Base-by-base conservation (phyloP, 1,139 yeast species). In the Candida dubliniensis region DNA sequence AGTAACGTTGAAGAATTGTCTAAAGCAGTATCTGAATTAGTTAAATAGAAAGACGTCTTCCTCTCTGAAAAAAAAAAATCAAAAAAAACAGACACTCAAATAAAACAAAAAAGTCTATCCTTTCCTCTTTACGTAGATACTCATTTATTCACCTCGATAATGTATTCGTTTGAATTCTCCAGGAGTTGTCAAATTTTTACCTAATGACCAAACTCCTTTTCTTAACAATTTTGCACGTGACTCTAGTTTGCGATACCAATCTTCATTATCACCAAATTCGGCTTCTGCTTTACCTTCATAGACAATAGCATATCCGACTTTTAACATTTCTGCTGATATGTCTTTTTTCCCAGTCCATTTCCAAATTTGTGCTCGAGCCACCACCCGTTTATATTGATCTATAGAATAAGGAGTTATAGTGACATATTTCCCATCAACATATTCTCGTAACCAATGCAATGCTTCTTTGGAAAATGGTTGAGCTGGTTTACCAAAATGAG, bases 401-500 rank as follows among this genome's bases (percentile, higher is more conserved):
- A 87, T 68, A 36, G 86, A 75, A 41, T 87, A 74, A 0, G 98
- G 96, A 43, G 86, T 81, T 5, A 93, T 77, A 46, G 85, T 78
- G 8, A 91, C 84, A 45, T 76, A 71, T 38, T 79, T 73, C 1
- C 95, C 93, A 41, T 84, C 58, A 0, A 91, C 58, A 54, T 79
- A 85, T 13, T 66, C 55, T 36, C 84, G 69, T 31, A 93, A 70
- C 96, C 97, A 93, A 4, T 59, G 58, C 47, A 91, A 65, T 0
- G 97, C 95, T 51, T 93, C 98, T 40, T 83, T 88, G 29, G 96
- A 81, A 58, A 67, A 86, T 0, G 95, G 95, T 60, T 93, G 99
- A 0, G 96, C 87, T 0, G 96, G 91, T 51, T 87, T 87, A 1
- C 99, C 99, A 66, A 89, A 93, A 69, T 93, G 98, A 1, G 96